These are phyloP conservation scores for Dactylis glomerata DNA, from an alignment of 176 grass and related monocot genomes.

Conservation along the genomic window DNA sequence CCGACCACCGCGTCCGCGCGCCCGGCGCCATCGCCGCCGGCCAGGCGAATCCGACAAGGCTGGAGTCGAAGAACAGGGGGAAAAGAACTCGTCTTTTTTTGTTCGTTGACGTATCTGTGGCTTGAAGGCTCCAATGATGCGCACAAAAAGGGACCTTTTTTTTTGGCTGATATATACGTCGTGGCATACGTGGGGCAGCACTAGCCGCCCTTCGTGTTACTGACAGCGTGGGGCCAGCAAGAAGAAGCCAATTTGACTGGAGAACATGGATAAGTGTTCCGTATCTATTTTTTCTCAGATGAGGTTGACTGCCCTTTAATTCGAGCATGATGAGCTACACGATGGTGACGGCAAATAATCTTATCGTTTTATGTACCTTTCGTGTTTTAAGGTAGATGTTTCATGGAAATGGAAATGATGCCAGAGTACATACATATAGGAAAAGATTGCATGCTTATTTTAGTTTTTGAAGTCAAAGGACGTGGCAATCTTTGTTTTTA, in stretches of 20 bases:
- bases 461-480: too few species aligned
- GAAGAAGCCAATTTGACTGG: neutral
- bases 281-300: neutral
- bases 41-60: neutral
- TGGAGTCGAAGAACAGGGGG: neutral
- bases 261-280: neutral
- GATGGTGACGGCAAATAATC: neutral
- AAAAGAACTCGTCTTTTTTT: neutral
- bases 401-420: too few species aligned
- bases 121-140: neutral
- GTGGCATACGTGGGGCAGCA: neutral
- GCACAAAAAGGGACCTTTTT: neutral
- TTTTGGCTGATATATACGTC: neutral
- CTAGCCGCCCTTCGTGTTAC: neutral
- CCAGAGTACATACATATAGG: too few species aligned
- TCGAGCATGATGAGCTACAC: neutral
- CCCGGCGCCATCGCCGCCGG: neutral
- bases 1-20: constrained; percentile 61
- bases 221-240: neutral
- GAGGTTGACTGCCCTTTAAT: neutral
- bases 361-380: neutral
- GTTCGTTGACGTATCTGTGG: neutral
- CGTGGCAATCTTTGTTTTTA: too few species aligned
- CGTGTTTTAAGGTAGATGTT: too few species aligned
- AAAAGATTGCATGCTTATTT: too few species aligned